phyloP scores from a whole-genome alignment of 2,329 filamentous ascomycete genomes.

The Phyllosticta ampelicida region DNA sequence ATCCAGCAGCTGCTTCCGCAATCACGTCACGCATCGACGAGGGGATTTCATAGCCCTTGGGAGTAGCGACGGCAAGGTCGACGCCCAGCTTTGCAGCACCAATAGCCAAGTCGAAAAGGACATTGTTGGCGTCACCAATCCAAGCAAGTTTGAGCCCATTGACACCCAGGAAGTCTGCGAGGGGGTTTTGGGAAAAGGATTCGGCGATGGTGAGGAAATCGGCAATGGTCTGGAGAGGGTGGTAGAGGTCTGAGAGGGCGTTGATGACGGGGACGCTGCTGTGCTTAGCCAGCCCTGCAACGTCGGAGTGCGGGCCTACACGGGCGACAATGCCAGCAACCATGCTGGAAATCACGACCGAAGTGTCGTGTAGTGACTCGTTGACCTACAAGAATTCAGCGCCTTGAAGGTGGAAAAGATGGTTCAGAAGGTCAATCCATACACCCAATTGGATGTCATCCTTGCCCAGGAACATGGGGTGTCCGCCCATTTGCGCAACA shows the following conservation, averaged over 20 bases:
- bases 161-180: constrained; percentile 49
- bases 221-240: constrained; percentile 88
- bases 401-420: neutral
- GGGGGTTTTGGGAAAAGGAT: constrained; percentile 46
- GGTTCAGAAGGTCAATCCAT: constrained; percentile 22
- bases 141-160: constrained; percentile 85
- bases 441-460: constrained; percentile 94
- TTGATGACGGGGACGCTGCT: constrained; percentile 41
- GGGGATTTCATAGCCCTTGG: constrained; percentile 74
- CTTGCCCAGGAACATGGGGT: constrained; percentile 93
- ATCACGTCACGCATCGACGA: constrained; percentile 64
- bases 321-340: constrained; percentile 39
- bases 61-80: constrained; percentile 77
- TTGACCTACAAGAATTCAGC: constrained; percentile 52
- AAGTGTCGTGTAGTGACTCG: constrained; percentile 88
- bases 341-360: constrained; percentile 78
- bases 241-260: constrained; percentile 73
- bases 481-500: constrained; percentile 75
- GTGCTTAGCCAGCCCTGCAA: constrained; percentile 38
- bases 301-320: constrained; percentile 41
- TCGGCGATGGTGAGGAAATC: constrained; percentile 89
- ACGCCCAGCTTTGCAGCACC: constrained; percentile 80
- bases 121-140: constrained; percentile 95
- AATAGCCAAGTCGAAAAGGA: constrained; percentile 86
- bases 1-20: constrained; percentile 45